phyloP scores from a whole-genome alignment of 176 grass and related monocot species.

The Alloteropsis semialata region DNA sequence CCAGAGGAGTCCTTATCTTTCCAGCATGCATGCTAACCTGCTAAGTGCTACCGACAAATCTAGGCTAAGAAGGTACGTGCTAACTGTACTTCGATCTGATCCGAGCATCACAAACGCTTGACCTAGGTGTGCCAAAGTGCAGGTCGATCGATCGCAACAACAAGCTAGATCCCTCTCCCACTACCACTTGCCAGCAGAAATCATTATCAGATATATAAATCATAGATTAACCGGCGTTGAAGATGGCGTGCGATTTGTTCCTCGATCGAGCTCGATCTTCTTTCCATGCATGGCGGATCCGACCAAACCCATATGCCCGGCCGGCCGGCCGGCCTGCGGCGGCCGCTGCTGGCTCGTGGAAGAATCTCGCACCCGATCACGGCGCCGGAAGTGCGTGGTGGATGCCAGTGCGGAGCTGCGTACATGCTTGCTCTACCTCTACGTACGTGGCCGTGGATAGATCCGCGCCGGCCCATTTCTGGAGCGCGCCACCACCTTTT shows the following conservation, averaged over 20 bases:
- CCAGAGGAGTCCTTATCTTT: not conserved
- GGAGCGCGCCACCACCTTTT: not conserved
- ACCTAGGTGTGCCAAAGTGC: not conserved
- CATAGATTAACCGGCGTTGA: not conserved
- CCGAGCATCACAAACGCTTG: not conserved
- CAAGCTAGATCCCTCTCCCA: not conserved
- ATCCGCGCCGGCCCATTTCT: slow-evolving; percentile 3
- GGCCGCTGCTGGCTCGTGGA: not conserved
- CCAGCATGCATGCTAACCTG: not conserved
- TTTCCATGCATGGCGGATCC: not conserved
- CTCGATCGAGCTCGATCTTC: not conserved
- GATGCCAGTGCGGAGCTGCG: slow-evolving; percentile 14
- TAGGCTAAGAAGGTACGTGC: not conserved
- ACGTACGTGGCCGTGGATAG: not conserved
- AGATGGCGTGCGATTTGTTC: not conserved
- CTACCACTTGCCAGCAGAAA: not conserved
- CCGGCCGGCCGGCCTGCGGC: not conserved
- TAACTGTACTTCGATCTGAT: not conserved
- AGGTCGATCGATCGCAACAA: not conserved
- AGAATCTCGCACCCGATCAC: not conserved
- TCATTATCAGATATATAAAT: no score
- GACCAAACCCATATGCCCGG: not conserved
- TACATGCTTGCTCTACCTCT: not conserved
- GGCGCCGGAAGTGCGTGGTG: slow-evolving; percentile 12
- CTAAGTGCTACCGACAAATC: not conserved